Evolutionary conservation across 1,139 yeast genomes (phyloP).

Genomic region (Candida sp.): DNA sequence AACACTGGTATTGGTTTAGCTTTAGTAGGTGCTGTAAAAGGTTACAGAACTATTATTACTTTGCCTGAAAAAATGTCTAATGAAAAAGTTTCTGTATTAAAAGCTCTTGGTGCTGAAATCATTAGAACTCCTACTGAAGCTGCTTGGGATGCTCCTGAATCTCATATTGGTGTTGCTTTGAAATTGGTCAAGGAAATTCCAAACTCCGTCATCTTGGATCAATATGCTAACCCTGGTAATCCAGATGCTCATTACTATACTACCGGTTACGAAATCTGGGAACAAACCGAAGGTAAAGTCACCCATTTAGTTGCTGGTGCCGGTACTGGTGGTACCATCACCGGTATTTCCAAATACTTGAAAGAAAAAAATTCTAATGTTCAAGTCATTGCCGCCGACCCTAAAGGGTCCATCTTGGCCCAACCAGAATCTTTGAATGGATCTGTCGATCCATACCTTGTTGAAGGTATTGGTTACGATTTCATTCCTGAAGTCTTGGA

Average conservation of each 20-base stretch:
- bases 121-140: slow-evolving; percentile 93
- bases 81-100: slow-evolving; percentile 84
- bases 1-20: slow-evolving; percentile 91
- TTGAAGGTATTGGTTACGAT: slow-evolving; percentile 92
- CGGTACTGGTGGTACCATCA: slow-evolving; percentile 84
- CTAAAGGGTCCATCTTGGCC: slow-evolving; percentile 83
- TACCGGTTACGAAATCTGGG: slow-evolving; percentile 86
- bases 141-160: slow-evolving; percentile 91
- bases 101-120: slow-evolving; percentile 89
- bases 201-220: slow-evolving; percentile 82
- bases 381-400: slow-evolving; percentile 78
- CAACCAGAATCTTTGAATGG: slow-evolving; percentile 72
- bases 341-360: slow-evolving; percentile 75
- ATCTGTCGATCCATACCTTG: slow-evolving; percentile 62
- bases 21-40: slow-evolving; percentile 80
- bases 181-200: slow-evolving; percentile 83
- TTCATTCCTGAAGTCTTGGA: slow-evolving; percentile 80
- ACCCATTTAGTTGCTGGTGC: slow-evolving; percentile 87
- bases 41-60: slow-evolving; percentile 85
- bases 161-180: slow-evolving; percentile 87
- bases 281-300: slow-evolving; percentile 71
- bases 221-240: slow-evolving; percentile 74
- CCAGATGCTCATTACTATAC: slow-evolving; percentile 85
- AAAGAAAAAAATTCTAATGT: slow-evolving; percentile 68
- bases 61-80: slow-evolving; percentile 93